phyloP scores from a whole-genome alignment of 2,329 filamentous ascomycete genomes.

The Botrytis fragariae region DNA sequence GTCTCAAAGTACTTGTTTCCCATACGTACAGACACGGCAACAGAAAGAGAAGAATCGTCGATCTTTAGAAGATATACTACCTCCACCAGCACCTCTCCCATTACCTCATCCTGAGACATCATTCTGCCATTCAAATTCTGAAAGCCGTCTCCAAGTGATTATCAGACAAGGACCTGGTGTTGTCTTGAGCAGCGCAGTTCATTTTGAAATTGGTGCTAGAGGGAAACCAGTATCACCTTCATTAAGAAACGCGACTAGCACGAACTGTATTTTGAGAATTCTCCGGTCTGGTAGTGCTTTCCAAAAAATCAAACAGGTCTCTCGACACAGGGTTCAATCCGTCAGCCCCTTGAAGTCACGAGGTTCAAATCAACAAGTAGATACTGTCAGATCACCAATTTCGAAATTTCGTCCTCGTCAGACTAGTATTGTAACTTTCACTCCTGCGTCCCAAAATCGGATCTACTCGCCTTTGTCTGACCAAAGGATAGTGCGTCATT shows the following conservation, averaged over 20 bases:
- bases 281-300: neutral
- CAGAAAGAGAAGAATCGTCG: neutral
- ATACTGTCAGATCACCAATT: neutral
- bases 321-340: neutral
- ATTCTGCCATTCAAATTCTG: neutral
- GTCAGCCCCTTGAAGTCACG: neutral
- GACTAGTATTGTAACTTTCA: neutral
- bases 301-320: neutral
- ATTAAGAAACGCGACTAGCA: neutral
- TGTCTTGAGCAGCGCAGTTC: neutral
- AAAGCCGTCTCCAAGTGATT: neutral
- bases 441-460: neutral
- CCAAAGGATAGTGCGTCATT: neutral
- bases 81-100: neutral
- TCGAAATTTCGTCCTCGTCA: neutral
- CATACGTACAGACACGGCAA: slow-evolving; percentile 4
- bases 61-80: neutral
- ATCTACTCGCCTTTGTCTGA: neutral
- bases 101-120: neutral
- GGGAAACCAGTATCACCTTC: neutral
- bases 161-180: neutral
- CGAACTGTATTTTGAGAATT: neutral
- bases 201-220: neutral
- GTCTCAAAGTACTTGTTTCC: neutral
- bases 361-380: neutral